Percentiles rank a stretch among this genome's conserved stretches.
Conservation (phyloP, 768 basidiomycete species). For the Tulasnella sp. region DNA sequence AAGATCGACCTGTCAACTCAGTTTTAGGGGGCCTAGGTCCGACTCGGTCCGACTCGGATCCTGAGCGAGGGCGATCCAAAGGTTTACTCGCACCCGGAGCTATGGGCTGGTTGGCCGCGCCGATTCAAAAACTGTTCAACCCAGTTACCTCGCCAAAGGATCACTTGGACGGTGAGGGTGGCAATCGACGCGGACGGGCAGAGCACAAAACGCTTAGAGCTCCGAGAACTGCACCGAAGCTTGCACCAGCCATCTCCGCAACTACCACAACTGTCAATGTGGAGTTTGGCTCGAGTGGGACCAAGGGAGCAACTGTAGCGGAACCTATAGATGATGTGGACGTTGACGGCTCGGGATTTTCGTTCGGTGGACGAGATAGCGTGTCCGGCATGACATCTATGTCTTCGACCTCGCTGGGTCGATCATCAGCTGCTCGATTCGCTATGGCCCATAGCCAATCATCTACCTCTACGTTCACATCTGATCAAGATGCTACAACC, state of each 20-base stretch:
- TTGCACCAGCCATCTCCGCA: constrained; percentile 74
- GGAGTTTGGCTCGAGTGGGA: constrained; percentile 66
- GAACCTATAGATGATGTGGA: neutral
- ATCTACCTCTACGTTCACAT: neutral
- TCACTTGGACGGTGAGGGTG: neutral
- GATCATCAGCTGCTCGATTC: neutral
- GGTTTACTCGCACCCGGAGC: neutral
- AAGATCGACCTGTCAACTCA: constrained; percentile 37
- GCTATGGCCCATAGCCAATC: neutral
- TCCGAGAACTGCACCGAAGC: constrained; percentile 51
- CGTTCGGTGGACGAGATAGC: too few species aligned
- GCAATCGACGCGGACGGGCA: neutral
- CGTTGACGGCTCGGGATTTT: neutral
- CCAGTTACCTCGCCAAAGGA: neutral
- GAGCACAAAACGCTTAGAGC: constrained; percentile 7
- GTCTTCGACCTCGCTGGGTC: neutral
- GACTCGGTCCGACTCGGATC: constrained; percentile 18
- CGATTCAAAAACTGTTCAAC: constrained; percentile 24
- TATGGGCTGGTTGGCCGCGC: constrained; percentile 22
- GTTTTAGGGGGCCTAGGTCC: neutral
- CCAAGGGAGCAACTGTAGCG: constrained; percentile 31
- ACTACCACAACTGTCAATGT: constrained; percentile 91
- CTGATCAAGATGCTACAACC: neutral
- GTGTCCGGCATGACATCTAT: neutral
- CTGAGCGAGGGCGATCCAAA: constrained; percentile 22